Conservation (phyloP, 352 stramenopile species). For the Elongisporangium anandrum region DNA sequence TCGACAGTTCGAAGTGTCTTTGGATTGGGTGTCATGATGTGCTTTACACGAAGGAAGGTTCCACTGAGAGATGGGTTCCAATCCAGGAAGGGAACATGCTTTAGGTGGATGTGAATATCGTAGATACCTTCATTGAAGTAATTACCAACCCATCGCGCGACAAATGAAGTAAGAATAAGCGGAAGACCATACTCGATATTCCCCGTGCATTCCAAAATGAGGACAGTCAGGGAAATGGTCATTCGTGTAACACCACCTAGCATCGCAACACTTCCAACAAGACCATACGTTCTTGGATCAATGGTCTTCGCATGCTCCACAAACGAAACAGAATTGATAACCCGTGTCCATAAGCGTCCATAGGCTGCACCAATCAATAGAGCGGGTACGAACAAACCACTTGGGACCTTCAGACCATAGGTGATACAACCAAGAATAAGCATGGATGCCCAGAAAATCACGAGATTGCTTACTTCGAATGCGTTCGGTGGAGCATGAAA, state of each 20-base stretch:
- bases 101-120: constrained; percentile 98
- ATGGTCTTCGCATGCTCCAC: constrained; percentile 55
- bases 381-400: constrained; percentile 95
- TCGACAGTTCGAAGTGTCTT: constrained; percentile 94
- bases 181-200: constrained; percentile 98
- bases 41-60: constrained; percentile 73
- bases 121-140: constrained; percentile 99
- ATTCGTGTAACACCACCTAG: constrained; percentile 96
- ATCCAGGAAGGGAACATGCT: constrained; percentile 72
- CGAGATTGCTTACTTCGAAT: constrained; percentile 70
- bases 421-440: constrained; percentile 87
- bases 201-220: constrained; percentile 97
- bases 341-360: constrained; percentile 84
- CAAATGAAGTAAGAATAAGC: constrained; percentile 97
- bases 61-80: constrained; percentile 67
- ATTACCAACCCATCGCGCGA: constrained; percentile 96
- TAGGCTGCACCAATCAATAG: constrained; percentile 95
- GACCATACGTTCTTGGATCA: constrained; percentile 90
- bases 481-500: constrained; percentile 88
- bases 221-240: constrained; percentile 98
- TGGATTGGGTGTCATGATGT: constrained; percentile 95
- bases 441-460: constrained; percentile 76
- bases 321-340: constrained; percentile 78
- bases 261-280: constrained; percentile 95
- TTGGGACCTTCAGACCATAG: constrained; percentile 96